phyloP scores from a whole-genome alignment of 306 rosid genomes.

The Luffa aegyptiaca region DNA sequence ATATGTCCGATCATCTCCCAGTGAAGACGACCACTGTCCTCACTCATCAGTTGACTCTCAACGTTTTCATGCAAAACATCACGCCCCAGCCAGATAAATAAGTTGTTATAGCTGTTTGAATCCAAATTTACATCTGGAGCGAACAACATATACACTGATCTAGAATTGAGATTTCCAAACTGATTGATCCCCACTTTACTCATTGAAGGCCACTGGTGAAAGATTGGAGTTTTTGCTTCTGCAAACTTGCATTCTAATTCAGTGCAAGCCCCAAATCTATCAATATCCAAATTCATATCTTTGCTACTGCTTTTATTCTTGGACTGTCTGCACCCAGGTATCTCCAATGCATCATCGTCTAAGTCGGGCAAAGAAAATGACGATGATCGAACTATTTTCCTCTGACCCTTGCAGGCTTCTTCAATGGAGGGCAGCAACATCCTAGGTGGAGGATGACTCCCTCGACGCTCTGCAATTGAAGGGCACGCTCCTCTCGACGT shows the following conservation, averaged over 20 bases:
- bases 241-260: not conserved
- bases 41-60: not conserved
- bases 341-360: conserved; percentile 38
- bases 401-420: conserved; percentile 34
- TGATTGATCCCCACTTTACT: conserved; percentile 14
- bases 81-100: conserved; percentile 36
- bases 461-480: conserved; percentile 89
- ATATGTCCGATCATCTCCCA: conserved; percentile 22
- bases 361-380: conserved; percentile 47
- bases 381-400: conserved; percentile 42
- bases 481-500: conserved; percentile 32
- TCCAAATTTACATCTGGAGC: conserved; percentile 16
- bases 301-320: conserved; percentile 14
- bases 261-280: not conserved
- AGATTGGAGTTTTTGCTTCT: conserved; percentile 9
- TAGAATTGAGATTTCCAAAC: conserved; percentile 18
- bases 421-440: conserved; percentile 54
- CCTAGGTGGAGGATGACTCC: conserved; percentile 72
- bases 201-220: conserved; percentile 37
- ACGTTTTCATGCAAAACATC: conserved; percentile 11
- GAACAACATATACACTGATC: conserved; percentile 24
- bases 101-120: not conserved
- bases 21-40: conserved; percentile 9
- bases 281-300: conserved; percentile 25
- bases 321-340: conserved; percentile 20